These are phyloP conservation scores for Pachyrhizus erosus DNA, from an alignment of 306 rosid species.

Conservation along the genomic window DNA sequence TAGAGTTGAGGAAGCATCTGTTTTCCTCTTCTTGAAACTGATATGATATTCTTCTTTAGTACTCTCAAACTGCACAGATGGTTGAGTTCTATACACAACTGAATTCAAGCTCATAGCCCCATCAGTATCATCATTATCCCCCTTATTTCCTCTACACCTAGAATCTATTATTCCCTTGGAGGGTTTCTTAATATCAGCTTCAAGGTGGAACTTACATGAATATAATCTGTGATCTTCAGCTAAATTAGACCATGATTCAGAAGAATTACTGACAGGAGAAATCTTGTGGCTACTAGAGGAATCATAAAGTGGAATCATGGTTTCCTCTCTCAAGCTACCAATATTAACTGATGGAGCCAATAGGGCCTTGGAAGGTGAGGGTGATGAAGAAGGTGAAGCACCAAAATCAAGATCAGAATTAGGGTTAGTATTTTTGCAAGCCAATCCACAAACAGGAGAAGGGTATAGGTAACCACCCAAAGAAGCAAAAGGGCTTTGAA, in stretches of 20 bases:
- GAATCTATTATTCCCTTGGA: constrained; percentile 52
- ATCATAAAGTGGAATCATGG: constrained; percentile 42
- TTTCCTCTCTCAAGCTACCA: constrained; percentile 35
- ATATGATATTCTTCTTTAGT: constrained; percentile 23
- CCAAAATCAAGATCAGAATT: constrained; percentile 50
- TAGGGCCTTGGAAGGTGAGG: constrained; percentile 49
- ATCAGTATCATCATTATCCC: neutral
- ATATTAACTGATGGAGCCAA: constrained; percentile 39
- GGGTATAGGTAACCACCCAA: constrained; percentile 50
- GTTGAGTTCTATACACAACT: constrained; percentile 39
- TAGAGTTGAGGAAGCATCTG: constrained; percentile 50
- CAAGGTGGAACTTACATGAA: constrained; percentile 25
- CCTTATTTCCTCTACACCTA: constrained; percentile 4
- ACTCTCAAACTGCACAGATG: constrained; percentile 36
- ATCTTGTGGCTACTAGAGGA: constrained; percentile 39
- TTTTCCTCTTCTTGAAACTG: constrained; percentile 71
- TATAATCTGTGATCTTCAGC: constrained; percentile 46
- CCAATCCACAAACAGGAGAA: constrained; percentile 61
- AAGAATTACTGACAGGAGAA: constrained; percentile 29
- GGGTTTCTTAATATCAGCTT: constrained; percentile 44
- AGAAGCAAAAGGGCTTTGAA: constrained; percentile 43
- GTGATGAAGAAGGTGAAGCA: constrained; percentile 47
- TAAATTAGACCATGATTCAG: constrained; percentile 55
- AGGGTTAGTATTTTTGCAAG: constrained; percentile 65
- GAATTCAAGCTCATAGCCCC: constrained; percentile 47